Evolutionary conservation across 257 asterid species (phyloP), one percentile per base, ranked within the genome.

Genomic region (Cordia subcordata): DNA sequence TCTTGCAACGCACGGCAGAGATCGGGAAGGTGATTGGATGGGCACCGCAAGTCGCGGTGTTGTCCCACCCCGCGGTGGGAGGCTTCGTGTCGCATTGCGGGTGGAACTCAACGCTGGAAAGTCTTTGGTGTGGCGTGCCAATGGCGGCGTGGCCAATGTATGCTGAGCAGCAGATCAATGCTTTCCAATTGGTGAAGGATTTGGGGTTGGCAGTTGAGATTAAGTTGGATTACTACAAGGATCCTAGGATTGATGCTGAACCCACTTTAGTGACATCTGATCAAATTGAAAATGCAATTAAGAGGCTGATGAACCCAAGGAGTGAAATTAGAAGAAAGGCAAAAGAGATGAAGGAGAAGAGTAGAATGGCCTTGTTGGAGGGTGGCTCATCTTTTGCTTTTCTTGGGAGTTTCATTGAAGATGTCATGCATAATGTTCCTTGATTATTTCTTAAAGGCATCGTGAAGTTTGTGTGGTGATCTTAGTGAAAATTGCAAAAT

Each of bases 301-400:
- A 27, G 17, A 5, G 45, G 12, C 5, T 73, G 32, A 73, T 73
- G 57, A 64, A 11, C 0, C 70, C 53, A 1, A 71, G 35, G 2
- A 69, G 49, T 49, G 66, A 66, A 42, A 69, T 81, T 37, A 73
- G 78, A 58, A 5, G 16, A 50, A 86, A 77, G 66, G 82, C 74
- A 61, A 75, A 72, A 61, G 82, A 81, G 8, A 77, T 83, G 83
- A 57, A 72, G 64, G 47, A 61, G 45, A 75, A 64, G 49, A 71
- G 80, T 14, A 75, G 80, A 60, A n/a, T n/a, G n/a, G n/a, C n/a
- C n/a, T n/a, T n/a, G n/a, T n/a, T n/a, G n/a, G n/a, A n/a, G n/a
- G n/a, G 21, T 27, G 95, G 94, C 8, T 81, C 94, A 21, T 85
- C 94, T 1, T 73, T 56, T 33, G 61, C 21, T 1, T 69, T 78